Conservation (phyloP, 2,329 filamentous ascomycete species). For the Myriosclerotinia duriaeana region DNA sequence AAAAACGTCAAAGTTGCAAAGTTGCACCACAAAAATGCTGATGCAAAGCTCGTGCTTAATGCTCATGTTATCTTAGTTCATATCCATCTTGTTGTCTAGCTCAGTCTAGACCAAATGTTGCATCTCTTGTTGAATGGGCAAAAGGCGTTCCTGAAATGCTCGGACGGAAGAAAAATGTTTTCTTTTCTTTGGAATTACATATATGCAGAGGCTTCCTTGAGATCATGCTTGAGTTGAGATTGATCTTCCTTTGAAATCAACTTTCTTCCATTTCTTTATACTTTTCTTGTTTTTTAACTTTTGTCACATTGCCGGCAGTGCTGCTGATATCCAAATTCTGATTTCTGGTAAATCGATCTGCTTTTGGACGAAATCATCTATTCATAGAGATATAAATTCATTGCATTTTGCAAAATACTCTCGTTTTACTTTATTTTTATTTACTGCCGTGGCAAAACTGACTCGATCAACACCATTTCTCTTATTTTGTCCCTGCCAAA, state of each 20-base stretch:
- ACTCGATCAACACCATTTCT: neutral
- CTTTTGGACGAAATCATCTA: neutral
- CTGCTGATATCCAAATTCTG: neutral
- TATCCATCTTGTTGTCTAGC: neutral
- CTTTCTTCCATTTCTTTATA: neutral
- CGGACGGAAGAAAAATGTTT: neutral
- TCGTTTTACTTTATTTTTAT: neutral
- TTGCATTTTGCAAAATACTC: neutral
- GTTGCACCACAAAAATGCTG: neutral
- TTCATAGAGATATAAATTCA: constrained; percentile 1
- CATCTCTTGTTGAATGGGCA: neutral
- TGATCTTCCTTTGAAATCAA: neutral
- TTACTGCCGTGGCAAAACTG: neutral
- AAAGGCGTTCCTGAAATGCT: neutral
- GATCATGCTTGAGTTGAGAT: neutral
- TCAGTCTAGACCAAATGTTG: neutral
- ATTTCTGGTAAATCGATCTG: constrained; percentile 18
- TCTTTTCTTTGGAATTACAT: neutral
- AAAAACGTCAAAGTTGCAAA: neutral
- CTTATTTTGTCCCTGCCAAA: neutral
- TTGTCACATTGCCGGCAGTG: neutral
- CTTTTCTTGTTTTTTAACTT: neutral
- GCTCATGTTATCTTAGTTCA: neutral
- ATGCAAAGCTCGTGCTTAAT: constrained; percentile 6
- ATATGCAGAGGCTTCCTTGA: neutral